Evolutionary conservation across 2,329 filamentous ascomycete genomes (phyloP), one percentile per base, ranked within the genome.

Genomic region (Pseudogymnoascus sp.): DNA sequence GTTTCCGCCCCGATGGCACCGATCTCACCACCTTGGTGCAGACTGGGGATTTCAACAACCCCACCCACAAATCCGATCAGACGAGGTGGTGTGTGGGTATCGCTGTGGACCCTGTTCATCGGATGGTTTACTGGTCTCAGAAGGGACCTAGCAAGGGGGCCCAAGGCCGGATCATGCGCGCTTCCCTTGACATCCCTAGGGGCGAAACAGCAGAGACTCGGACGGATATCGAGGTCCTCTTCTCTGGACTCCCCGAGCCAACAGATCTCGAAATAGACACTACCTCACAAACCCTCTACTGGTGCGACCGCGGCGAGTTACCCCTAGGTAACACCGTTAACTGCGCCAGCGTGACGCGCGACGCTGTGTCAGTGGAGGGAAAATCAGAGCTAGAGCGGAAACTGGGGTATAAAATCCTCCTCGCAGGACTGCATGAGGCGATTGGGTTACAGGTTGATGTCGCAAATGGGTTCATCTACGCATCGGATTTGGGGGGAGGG

Each of bases 251-350:
- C 7, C 82, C 83, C 0, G 83, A 86, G 68, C 80, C 81, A 0
- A 82, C 87, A 63, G 83, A 87, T 66, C 71, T 87, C 0, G 82
- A 84, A 33, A 67, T 86, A 1, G 81, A 86, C 14, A 75, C 77
- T 11, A 71, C 74, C 0, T 68, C 69, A 2, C 69, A 76, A 28
- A 73, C 70, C 1, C 72, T 87, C 25, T 87, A 83, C 70, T 87
- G 84, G 84, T 85, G 84, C 0, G 84, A 87, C 65, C 75, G 84
- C 0, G 85, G 84, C 3, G 84, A 87, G 65, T 70, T 80, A 1
- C 83, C 83, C 0, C 68, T 71, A 7, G 84, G 84, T 0, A 85
- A 83, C 68, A 78, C 78, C 9, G 65, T 87, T 63, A 83, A 85
- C 68, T 70, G 75, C 5, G 73, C 72, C 1, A 65, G 37, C 25